phyloP scores from a whole-genome alignment of 2,329 filamentous ascomycete species.

The Aspergillus sp. region DNA sequence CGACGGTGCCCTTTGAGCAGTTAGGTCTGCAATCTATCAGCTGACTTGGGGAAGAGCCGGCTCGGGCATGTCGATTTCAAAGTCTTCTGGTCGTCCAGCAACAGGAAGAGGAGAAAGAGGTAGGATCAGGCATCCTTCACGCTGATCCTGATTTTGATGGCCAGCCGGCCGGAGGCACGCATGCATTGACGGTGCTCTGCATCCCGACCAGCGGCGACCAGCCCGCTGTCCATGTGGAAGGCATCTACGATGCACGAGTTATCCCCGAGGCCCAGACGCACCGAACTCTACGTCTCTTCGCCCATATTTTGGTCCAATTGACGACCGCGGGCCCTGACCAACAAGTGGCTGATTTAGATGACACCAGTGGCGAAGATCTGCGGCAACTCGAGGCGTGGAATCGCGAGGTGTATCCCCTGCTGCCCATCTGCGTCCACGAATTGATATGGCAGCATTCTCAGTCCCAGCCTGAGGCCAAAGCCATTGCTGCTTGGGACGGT shows the following conservation, averaged over 20 bases:
- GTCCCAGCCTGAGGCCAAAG: not conserved
- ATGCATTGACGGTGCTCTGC: too few species aligned
- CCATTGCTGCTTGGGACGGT: conserved; percentile 6
- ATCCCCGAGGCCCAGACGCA: too few species aligned
- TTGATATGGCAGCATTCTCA: not conserved
- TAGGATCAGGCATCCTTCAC: too few species aligned
- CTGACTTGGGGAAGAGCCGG: conserved; percentile 38
- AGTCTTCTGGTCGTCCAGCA: conserved; percentile 28
- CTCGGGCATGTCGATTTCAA: conserved; percentile 32
- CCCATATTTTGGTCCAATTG: too few species aligned
- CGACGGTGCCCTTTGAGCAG: conserved; percentile 53
- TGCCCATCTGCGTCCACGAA: not conserved
- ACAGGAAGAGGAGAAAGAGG: not conserved
- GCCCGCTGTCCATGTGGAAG: too few species aligned
- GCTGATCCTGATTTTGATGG: too few species aligned
- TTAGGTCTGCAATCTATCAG: conserved; percentile 41
- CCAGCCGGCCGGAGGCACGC: too few species aligned
- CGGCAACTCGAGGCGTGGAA: conserved; percentile 8
- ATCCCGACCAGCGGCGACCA: too few species aligned
- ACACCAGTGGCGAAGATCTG: conserved; percentile 4
- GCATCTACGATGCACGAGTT: too few species aligned
- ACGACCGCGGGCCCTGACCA: not conserved
- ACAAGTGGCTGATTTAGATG: conserved; percentile 2
- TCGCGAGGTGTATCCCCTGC: not conserved
- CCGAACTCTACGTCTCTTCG: too few species aligned